These are phyloP conservation scores for Monosporascus cannonballus DNA, from an alignment of 2,329 filamentous ascomycete species.

Conservation along the genomic window DNA sequence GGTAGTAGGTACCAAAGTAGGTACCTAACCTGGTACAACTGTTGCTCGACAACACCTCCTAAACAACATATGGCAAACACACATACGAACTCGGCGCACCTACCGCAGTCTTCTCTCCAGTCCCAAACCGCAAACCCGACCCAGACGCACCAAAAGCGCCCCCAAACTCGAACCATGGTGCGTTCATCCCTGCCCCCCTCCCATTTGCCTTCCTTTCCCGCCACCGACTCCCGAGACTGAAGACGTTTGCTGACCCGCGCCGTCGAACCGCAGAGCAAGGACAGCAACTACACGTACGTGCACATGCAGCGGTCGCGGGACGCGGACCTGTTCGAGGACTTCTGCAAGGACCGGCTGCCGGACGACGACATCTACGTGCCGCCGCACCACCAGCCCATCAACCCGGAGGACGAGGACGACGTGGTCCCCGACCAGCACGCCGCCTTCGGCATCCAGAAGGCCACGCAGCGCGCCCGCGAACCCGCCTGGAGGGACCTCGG, in stretches of 20 bases:
- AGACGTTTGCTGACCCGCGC: slow-evolving; percentile 2
- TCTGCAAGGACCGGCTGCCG: slow-evolving; percentile 64
- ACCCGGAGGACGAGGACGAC: slow-evolving; percentile 84
- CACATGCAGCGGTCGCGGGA: slow-evolving; percentile 68
- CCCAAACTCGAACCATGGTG: slow-evolving; percentile 3
- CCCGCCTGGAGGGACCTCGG: slow-evolving; percentile 75
- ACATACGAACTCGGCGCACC: too few relatives aligned
- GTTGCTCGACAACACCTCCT: too few relatives aligned
- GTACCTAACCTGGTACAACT: too few relatives aligned
- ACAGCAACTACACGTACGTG: slow-evolving; percentile 68
- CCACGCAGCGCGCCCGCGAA: slow-evolving; percentile 66
- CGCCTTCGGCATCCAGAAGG: slow-evolving; percentile 78
- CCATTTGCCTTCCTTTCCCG: not conserved
- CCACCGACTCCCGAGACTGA: not conserved
- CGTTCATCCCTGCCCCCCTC: too few relatives aligned
- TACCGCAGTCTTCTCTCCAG: not conserved
- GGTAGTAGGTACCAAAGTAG: too few relatives aligned
- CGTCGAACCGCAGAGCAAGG: slow-evolving; percentile 52
- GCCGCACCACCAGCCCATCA: slow-evolving; percentile 71
- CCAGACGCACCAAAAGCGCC: not conserved
- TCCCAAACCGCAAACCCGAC: not conserved
- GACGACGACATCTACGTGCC: slow-evolving; percentile 79
- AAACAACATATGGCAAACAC: too few relatives aligned
- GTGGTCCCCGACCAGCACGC: slow-evolving; percentile 85
- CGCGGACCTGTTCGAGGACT: slow-evolving; percentile 74